Conservation (phyloP, 2,329 filamentous ascomycete species). For the Purpureocillium takamizusanense region DNA sequence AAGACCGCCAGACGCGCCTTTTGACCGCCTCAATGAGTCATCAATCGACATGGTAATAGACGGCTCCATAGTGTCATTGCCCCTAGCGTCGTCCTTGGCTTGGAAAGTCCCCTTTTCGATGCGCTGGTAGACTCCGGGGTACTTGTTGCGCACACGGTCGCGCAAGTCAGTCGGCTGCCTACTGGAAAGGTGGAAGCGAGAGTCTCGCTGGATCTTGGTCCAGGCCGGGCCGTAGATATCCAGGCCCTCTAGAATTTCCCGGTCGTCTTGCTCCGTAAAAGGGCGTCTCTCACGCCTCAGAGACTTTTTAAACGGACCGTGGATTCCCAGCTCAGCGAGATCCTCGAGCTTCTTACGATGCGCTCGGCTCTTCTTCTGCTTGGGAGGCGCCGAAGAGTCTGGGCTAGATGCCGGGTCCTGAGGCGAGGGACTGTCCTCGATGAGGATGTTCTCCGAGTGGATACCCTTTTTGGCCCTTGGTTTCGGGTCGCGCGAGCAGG, state of each 20-base stretch:
- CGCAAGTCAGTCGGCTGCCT: slow-evolving; percentile 55
- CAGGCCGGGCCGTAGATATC: slow-evolving; percentile 52
- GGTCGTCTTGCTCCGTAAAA: slow-evolving; percentile 55
- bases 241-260: slow-evolving; percentile 51
- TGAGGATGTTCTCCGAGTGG: slow-evolving; percentile 48
- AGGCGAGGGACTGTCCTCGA: slow-evolving; percentile 25
- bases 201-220: slow-evolving; percentile 56
- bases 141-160: slow-evolving; percentile 56
- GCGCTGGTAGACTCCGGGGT: slow-evolving; percentile 46
- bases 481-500: slow-evolving; percentile 16
- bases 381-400: slow-evolving; percentile 25
- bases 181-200: slow-evolving; percentile 45
- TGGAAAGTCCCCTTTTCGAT: slow-evolving; percentile 47
- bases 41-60: slow-evolving; percentile 40
- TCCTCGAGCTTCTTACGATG: slow-evolving; percentile 49
- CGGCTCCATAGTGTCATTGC: slow-evolving; percentile 39
- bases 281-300: slow-evolving; percentile 49
- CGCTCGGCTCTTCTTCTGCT: slow-evolving; percentile 40
- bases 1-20: slow-evolving; percentile 27
- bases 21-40: slow-evolving; percentile 31
- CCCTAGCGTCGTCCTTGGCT: slow-evolving; percentile 29
- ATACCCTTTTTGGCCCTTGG: slow-evolving; percentile 37
- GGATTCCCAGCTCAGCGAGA: slow-evolving; percentile 48
- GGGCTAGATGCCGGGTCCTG: slow-evolving; percentile 16
- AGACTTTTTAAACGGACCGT: slow-evolving; percentile 53